A percentile compares a stretch with the other conserved stretches of the same genome.
phyloP scores from a whole-genome alignment of 345 rosid genomes.

The Citrus sp. region DNA sequence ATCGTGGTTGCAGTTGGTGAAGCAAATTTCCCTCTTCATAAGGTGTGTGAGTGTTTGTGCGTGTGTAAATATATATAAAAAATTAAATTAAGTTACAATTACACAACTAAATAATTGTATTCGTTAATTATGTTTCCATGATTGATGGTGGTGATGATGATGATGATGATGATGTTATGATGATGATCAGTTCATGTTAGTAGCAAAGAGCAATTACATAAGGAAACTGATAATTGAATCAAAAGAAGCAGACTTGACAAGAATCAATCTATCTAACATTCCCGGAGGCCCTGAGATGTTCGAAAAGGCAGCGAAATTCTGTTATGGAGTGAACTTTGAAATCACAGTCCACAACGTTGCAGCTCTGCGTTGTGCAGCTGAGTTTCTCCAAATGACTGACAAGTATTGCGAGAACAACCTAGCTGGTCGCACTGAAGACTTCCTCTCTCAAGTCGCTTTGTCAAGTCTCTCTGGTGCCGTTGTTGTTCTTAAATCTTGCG shows the following conservation, averaged over 20 bases:
- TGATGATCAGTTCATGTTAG: constrained; percentile 67
- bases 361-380: constrained; percentile 84
- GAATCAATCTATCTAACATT: constrained; percentile 57
- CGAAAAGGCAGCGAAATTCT: constrained; percentile 92
- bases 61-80: no score
- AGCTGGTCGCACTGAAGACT: constrained; percentile 81
- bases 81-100: no score
- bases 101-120: no score
- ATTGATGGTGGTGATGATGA: neutral
- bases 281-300: constrained; percentile 97
- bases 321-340: constrained; percentile 94
- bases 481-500: constrained; percentile 81
- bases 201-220: constrained; percentile 87
- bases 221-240: constrained; percentile 77
- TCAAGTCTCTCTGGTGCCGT: constrained; percentile 83
- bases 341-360: constrained; percentile 93
- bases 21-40: constrained; percentile 82
- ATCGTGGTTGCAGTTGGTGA: constrained; percentile 71
- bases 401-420: constrained; percentile 70
- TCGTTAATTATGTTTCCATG: no score
- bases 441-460: constrained; percentile 76
- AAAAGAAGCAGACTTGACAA: constrained; percentile 51
- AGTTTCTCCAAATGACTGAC: constrained; percentile 85
- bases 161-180: neutral
- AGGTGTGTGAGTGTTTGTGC: constrained; percentile 32